Evolutionary conservation across 2,329 filamentous ascomycete species (phyloP), one percentile per base, ranked within the genome.

Genomic region (Penicillium oxalicum): DNA sequence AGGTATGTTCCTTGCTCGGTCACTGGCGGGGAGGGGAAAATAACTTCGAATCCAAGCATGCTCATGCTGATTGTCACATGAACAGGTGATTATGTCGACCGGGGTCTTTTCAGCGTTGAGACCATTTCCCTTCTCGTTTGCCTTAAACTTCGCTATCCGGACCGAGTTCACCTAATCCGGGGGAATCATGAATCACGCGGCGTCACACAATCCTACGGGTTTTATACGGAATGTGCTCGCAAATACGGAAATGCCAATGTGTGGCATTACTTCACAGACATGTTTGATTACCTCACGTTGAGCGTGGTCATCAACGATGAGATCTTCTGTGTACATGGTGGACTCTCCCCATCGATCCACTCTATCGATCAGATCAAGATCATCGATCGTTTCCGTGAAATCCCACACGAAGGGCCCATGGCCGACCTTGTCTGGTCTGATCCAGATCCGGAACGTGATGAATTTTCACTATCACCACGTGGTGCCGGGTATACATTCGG

Each of bases 331-430:
- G 93, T 98, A 5, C 93, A 98, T 69, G 93, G 93, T 67, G 93
- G 88, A 24, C 79, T 93, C 18, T 91, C 87, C 0, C 88, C 88
- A 1, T 91, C 87, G 28, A 97, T 98, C 67, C 93, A 98, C 72
- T 95, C 88, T 39, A 96, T 98, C 66, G 93, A 98, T 69, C 93
- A 98, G 73, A 97, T 98, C 73, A 97, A 98, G 71, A 95, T 98
- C 69, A 97, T 98, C 67, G 93, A 98, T 73, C 88, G 93, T 40
- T 98, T 97, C 76, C 85, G 93, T 59, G 93, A 98, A 68, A 98
- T 98, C 51, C 93, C 93, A 4, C 93, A 98, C 72, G 93, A 98
- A 72, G 93, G 93, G 0, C 93, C 93, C 32, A 98, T 98, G 93
- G 93, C 93, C n/a, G 93, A 98, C 69, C 76, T 98, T 4, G 93